Evolutionary conservation across 2,329 filamentous ascomycete genomes (phyloP), one percentile per base, ranked within the genome.

Genomic region (Fusarium fujikuroi): DNA sequence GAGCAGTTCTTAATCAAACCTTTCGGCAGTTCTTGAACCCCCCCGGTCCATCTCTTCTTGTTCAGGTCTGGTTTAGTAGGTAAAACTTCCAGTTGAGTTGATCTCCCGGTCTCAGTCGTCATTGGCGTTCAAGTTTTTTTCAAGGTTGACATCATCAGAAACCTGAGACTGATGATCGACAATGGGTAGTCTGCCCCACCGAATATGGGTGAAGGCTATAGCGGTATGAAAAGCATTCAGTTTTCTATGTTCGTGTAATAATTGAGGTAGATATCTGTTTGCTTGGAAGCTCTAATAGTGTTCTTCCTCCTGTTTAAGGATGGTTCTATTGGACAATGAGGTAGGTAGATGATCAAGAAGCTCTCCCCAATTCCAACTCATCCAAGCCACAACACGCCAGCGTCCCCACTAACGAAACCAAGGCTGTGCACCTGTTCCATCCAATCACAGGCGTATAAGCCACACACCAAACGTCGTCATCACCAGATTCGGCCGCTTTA

Each of bases 381-480:
- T 16, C 59, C 40, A 63, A 73, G 70, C 70, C 70, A 68, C 66
- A 63, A 40, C 47, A 25, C 47, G 47, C 49, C 57, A 59, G 37
- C 43, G 25, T 47, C 19, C 50, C 49, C 61, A 71, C 50, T 72
- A 60, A 42, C 68, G 72, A 60, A 63, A 74, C 62, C 73, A 43
- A 62, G 70, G 73, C 70, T 64, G 59, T 72, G 70, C 18, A 23
- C 11, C 7, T 12, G 12, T 7, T 21, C n/a, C 18, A 37, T n/a
- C 72, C 72, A 75, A 75, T 70, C 36, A 42, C 23, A 21, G 7
- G 14, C 21, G 7, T 21, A 28, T 43, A 52, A 75, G 73, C 73
- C 75, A 72, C 74, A 70, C 54, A 58, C 30, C 46, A 19, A 30
- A 60, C 62, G 58, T 75, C 75, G 75, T 76, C 67, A 64, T 70